phyloP scores from a whole-genome alignment of 257 asterid species.

The Nicotiana sylvestris region DNA sequence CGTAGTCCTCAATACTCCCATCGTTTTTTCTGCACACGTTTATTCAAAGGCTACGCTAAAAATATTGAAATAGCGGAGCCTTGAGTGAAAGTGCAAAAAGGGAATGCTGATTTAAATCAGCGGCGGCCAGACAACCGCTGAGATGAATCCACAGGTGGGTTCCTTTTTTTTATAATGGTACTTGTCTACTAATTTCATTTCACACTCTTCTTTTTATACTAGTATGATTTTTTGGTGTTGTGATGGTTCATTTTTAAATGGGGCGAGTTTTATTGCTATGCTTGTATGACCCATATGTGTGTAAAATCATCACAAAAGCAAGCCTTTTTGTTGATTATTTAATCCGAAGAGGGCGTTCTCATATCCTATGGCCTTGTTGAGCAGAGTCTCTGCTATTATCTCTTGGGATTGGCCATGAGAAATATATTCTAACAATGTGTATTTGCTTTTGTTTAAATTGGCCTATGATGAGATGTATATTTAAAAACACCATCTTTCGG shows the following conservation, averaged over 20 bases:
- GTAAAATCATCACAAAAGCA: constrained; percentile 14
- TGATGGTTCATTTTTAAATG: constrained; percentile 14
- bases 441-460: background rate
- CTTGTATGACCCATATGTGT: constrained; percentile 15
- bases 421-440: constrained; percentile 17
- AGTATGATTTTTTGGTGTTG: background rate
- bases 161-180: background rate
- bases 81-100: constrained; percentile 19
- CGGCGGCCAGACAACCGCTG: constrained; percentile 46
- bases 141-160: constrained; percentile 35
- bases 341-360: constrained; percentile 41
- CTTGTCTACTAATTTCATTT: constrained; percentile 32
- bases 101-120: constrained; percentile 25
- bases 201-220: background rate
- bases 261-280: constrained; percentile 12
- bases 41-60: constrained; percentile 15
- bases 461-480: constrained; percentile 48
- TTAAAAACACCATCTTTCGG: constrained; percentile 71
- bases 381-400: constrained; percentile 51
- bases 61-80: constrained; percentile 13
- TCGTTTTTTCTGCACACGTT: constrained; percentile 13
- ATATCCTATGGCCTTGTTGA: constrained; percentile 73
- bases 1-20: background rate
- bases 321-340: constrained; percentile 15
- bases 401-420: constrained; percentile 79